phyloP scores from a whole-genome alignment of 164 flowering plant genomes.

The Tetracentron sinense region DNA sequence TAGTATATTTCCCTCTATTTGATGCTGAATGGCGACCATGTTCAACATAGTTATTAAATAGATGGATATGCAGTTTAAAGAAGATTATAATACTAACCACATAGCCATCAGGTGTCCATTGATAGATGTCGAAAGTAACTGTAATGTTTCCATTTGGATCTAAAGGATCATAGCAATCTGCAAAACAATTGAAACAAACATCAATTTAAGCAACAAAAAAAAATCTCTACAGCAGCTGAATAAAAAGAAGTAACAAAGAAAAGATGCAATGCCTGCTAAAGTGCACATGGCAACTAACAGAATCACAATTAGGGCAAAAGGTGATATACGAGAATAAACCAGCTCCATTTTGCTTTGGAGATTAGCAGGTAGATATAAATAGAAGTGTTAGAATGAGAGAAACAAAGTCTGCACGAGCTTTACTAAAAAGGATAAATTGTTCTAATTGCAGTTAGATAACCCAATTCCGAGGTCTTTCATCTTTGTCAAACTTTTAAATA shows the following conservation, averaged over 20 bases:
- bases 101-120: constrained; percentile 42
- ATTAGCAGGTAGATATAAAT: constrained; percentile 1
- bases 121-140: constrained; percentile 43
- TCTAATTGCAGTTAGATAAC: too few species aligned
- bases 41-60: too few species aligned
- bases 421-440: constrained; percentile 1
- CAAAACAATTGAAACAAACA: background rate
- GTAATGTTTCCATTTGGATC: constrained; percentile 68
- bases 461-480: too few species aligned
- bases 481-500: too few species aligned
- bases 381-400: background rate
- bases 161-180: constrained; percentile 64
- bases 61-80: background rate
- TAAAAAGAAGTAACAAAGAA: constrained; percentile 4
- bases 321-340: background rate
- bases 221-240: background rate
- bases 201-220: background rate
- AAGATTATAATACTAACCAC: constrained; percentile 29
- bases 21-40: too few species aligned
- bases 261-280: constrained; percentile 31
- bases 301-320: constrained; percentile 15
- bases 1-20: too few species aligned
- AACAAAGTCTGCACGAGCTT: background rate
- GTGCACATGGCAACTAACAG: constrained; percentile 18
- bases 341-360: constrained; percentile 22